phyloP scores from a whole-genome alignment of 2,329 filamentous ascomycete species.

The Gaeumannomyces tritici region DNA sequence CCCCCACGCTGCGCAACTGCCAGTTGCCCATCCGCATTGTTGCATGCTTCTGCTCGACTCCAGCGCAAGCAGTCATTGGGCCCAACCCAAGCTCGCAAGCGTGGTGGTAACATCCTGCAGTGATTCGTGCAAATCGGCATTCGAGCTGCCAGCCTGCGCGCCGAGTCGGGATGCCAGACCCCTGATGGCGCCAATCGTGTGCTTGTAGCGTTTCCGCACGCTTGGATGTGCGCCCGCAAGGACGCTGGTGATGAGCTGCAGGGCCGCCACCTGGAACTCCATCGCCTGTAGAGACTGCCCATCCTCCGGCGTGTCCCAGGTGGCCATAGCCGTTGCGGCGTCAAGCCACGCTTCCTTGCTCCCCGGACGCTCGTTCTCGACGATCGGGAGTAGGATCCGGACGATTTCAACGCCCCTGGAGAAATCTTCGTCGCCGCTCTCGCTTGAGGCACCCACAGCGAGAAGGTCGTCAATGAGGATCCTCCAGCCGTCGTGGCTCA shows the following conservation, averaged over 20 bases:
- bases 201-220: constrained; percentile 37
- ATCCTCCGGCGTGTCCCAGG: constrained; percentile 29
- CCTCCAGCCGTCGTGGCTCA: constrained; percentile 43
- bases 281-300: constrained; percentile 9
- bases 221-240: constrained; percentile 34
- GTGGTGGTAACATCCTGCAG: constrained; percentile 32
- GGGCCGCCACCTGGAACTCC: constrained; percentile 43
- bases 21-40: background rate
- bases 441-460: constrained; percentile 19
- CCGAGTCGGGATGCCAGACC: constrained; percentile 36
- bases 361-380: constrained; percentile 33
- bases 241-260: constrained; percentile 47
- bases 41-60: background rate
- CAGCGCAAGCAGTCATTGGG: background rate
- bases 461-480: constrained; percentile 40
- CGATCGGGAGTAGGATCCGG: constrained; percentile 41
- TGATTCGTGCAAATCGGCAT: constrained; percentile 24
- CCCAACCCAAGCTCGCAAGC: constrained; percentile 12
- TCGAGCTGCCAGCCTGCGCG: constrained; percentile 14
- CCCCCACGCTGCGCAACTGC: background rate
- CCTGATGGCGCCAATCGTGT: constrained; percentile 39
- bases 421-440: constrained; percentile 22
- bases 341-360: constrained; percentile 48
- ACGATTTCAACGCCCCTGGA: constrained; percentile 45
- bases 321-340: constrained; percentile 39